Conservation (phyloP, 1,139 yeast genomes). For the Zygoascus sp. region DNA sequence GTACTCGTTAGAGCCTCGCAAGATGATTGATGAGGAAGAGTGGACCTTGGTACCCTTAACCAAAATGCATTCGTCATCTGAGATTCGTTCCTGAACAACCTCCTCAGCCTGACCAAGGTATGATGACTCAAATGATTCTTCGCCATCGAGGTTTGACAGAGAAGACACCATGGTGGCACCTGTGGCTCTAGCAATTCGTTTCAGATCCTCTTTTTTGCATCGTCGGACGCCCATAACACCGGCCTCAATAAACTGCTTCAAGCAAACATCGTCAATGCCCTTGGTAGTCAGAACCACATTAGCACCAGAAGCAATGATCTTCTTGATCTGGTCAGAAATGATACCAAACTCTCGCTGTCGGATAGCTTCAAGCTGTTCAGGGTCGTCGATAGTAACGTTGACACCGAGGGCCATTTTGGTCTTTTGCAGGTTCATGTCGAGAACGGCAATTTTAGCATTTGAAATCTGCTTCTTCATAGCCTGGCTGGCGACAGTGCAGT, state of each 20-base stretch:
- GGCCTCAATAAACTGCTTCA: constrained; percentile 92
- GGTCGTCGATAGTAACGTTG: constrained; percentile 93
- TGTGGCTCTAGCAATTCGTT: constrained; percentile 96
- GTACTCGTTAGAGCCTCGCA: constrained; percentile 95
- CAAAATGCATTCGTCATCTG: constrained; percentile 96
- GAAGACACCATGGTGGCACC: constrained; percentile 90
- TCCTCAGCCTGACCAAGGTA: constrained; percentile 89
- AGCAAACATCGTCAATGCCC: constrained; percentile 95
- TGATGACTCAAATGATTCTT: constrained; percentile 86
- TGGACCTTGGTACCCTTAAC: constrained; percentile 93
- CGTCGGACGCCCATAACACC: constrained; percentile 98
- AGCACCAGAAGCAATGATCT: constrained; percentile 89
- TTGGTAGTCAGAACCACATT: constrained; percentile 95
- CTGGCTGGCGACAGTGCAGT: constrained; percentile 96
- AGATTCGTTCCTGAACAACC: constrained; percentile 83
- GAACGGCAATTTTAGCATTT: constrained; percentile 82
- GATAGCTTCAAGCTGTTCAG: constrained; percentile 94
- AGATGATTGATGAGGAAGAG: constrained; percentile 83
- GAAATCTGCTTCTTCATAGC: constrained; percentile 81
- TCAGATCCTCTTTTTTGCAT: constrained; percentile 92
- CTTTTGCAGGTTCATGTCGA: constrained; percentile 92
- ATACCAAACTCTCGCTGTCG: constrained; percentile 93
- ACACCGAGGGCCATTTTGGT: constrained; percentile 99
- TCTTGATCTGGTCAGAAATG: constrained; percentile 79
- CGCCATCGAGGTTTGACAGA: constrained; percentile 94